phyloP scores from a whole-genome alignment of 371 early-diverging fungal genomes.

The Conidiobolus incongruus region DNA sequence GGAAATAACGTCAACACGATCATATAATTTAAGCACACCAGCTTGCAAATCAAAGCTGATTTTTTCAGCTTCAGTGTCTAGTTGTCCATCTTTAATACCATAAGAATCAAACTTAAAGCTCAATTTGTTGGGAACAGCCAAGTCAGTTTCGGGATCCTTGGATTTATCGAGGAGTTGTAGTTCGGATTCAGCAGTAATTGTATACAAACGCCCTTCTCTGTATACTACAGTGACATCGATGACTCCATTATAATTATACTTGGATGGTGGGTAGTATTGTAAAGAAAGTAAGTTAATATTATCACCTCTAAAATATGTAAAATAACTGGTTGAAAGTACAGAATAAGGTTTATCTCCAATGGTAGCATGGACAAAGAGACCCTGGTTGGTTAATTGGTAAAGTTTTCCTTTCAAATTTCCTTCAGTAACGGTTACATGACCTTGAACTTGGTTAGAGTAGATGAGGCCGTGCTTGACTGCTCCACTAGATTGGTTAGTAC shows the following conservation, averaged over 20 bases:
- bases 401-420: not conserved
- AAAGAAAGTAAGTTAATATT: not conserved
- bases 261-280: not conserved
- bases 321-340: not conserved
- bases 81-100: slow-evolving; percentile 21
- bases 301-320: not conserved
- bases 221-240: no score
- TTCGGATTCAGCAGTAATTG: no score
- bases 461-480: not conserved
- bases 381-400: not conserved
- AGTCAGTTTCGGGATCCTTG: slow-evolving; percentile 47
- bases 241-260: not conserved
- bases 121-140: slow-evolving; percentile 49
- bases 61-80: slow-evolving; percentile 32
- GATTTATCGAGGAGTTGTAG: no score
- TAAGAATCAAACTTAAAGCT: slow-evolving; percentile 49
- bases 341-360: not conserved
- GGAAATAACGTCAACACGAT: slow-evolving; percentile 64
- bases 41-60: slow-evolving; percentile 37
- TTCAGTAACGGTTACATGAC: not conserved
- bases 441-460: not conserved
- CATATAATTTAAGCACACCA: slow-evolving; percentile 27
- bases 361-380: slow-evolving; percentile 1
- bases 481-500: no score
- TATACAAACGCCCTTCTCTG: no score